These are phyloP conservation scores for Pythium folliculosum DNA, from an alignment of 352 stramenopile genomes.

Conservation along the genomic window DNA sequence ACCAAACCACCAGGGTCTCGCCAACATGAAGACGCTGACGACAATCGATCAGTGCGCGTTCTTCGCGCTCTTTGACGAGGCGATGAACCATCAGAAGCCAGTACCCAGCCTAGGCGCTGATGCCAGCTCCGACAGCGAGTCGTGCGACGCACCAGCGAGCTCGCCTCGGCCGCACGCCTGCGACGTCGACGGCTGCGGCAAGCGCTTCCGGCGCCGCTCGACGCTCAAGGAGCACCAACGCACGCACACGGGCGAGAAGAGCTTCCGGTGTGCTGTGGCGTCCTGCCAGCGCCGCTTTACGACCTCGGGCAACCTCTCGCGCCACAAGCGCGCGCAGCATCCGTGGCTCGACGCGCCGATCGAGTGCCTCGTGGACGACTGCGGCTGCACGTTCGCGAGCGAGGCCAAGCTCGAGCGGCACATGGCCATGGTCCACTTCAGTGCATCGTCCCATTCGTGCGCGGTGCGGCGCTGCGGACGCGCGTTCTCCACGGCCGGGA, in stretches of 20 bases:
- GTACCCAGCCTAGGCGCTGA: background rate
- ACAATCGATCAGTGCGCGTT: background rate
- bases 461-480: slow-evolving; percentile 37
- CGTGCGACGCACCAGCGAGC: background rate
- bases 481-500: slow-evolving; percentile 59
- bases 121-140: background rate
- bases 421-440: slow-evolving; percentile 22
- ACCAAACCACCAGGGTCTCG: background rate
- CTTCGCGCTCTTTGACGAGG: background rate
- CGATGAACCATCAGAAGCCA: background rate
- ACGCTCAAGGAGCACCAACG: slow-evolving; percentile 76
- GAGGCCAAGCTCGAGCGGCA: slow-evolving; percentile 25
- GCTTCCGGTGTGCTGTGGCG: slow-evolving; percentile 25
- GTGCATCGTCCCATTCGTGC: slow-evolving; percentile 33
- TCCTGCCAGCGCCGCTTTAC: slow-evolving; percentile 65
- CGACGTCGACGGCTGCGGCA: slow-evolving; percentile 41
- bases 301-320: slow-evolving; percentile 68
- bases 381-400: slow-evolving; percentile 18
- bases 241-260: slow-evolving; percentile 76
- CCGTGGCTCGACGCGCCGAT: slow-evolving; percentile 34
- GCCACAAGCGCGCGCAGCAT: slow-evolving; percentile 31
- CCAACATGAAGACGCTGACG: background rate
- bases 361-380: slow-evolving; percentile 19
- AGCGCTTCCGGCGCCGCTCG: slow-evolving; percentile 71
- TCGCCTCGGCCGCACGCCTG: background rate